A percentile compares a stretch with the other conserved stretches of the same genome.
Conservation (phyloP, 2,329 filamentous ascomycete genomes). For the Calycina herbarum region DNA sequence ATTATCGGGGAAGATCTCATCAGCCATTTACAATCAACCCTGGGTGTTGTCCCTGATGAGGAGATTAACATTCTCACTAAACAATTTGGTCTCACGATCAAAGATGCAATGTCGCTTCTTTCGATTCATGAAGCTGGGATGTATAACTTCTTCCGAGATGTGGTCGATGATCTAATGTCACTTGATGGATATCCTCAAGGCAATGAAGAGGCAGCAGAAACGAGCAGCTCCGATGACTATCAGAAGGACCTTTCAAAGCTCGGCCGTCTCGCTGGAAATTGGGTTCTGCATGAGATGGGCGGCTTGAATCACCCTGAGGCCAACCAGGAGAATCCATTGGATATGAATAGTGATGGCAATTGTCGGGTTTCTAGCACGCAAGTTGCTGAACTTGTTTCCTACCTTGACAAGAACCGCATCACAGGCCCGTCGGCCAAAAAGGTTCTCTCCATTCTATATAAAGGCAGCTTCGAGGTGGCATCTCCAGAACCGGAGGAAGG, state of each 20-base stretch:
- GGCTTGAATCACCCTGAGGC: slow-evolving; percentile 56
- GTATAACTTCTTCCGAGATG: slow-evolving; percentile 77
- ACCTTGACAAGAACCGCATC: slow-evolving; percentile 45
- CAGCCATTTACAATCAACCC: slow-evolving; percentile 56
- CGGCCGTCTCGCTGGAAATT: slow-evolving; percentile 56
- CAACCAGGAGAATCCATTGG: slow-evolving; percentile 30
- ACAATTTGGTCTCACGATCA: slow-evolving; percentile 68
- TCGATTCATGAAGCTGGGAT: slow-evolving; percentile 76
- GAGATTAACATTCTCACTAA: slow-evolving; percentile 62
- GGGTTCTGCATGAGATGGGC: slow-evolving; percentile 75
- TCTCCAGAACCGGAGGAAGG: slow-evolving; percentile 48
- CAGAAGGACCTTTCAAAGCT: slow-evolving; percentile 31
- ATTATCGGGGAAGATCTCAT: slow-evolving; percentile 72
- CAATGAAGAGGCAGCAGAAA: neutral
- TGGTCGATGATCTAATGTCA: slow-evolving; percentile 47
- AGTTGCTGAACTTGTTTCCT: slow-evolving; percentile 47
- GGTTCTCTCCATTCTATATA: slow-evolving; percentile 56
- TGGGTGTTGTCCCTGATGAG: slow-evolving; percentile 73
- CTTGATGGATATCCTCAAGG: slow-evolving; percentile 4
- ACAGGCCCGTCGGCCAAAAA: slow-evolving; percentile 60
- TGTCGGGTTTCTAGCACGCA: slow-evolving; percentile 29
- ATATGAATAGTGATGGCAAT: slow-evolving; percentile 28
- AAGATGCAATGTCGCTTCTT: slow-evolving; percentile 81
- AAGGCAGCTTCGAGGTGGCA: slow-evolving; percentile 39
- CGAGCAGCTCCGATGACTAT: neutral